Conservation (phyloP, 2,329 filamentous ascomycete species). For the Exophiala spinifera region DNA sequence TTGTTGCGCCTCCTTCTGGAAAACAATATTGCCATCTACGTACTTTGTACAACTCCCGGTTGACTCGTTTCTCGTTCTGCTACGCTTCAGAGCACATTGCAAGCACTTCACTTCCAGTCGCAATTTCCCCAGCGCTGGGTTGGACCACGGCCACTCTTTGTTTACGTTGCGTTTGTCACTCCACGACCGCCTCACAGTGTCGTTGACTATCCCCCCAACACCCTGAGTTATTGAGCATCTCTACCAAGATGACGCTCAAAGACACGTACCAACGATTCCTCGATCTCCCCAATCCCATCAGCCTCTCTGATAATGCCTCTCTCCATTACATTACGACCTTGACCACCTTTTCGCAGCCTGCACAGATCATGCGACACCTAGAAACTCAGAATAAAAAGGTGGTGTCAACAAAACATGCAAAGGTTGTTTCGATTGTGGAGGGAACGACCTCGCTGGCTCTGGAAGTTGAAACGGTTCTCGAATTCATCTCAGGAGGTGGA, state of each 20-base stretch:
- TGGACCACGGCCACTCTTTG: too few relatives aligned
- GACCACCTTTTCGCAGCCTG: conserved; percentile 65
- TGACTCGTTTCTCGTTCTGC: background rate
- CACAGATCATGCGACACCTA: conserved; percentile 81
- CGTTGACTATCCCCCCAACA: background rate
- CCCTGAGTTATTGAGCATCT: conserved; percentile 6
- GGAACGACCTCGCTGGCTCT: conserved; percentile 65
- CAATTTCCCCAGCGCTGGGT: too few relatives aligned
- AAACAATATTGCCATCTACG: conserved; percentile 1
- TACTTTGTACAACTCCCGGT: too few relatives aligned
- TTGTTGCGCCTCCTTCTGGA: background rate
- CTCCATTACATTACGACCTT: conserved; percentile 89
- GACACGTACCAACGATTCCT: conserved; percentile 69
- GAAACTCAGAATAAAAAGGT: conserved; percentile 62
- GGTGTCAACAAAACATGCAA: conserved; percentile 79
- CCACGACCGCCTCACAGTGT: too few relatives aligned
- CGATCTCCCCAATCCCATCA: conserved; percentile 60
- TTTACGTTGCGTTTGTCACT: too few relatives aligned
- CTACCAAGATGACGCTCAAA: conserved; percentile 41
- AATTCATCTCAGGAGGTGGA: conserved; percentile 78
- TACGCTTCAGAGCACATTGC: background rate
- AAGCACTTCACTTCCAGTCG: background rate
- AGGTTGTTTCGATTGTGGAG: conserved; percentile 71
- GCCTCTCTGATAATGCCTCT: conserved; percentile 63
- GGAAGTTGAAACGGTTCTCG: conserved; percentile 77